Evolutionary conservation across 2,329 filamentous ascomycete species (phyloP), one percentile per base, ranked within the genome.

Genomic region (Salinomyces thailandicus): DNA sequence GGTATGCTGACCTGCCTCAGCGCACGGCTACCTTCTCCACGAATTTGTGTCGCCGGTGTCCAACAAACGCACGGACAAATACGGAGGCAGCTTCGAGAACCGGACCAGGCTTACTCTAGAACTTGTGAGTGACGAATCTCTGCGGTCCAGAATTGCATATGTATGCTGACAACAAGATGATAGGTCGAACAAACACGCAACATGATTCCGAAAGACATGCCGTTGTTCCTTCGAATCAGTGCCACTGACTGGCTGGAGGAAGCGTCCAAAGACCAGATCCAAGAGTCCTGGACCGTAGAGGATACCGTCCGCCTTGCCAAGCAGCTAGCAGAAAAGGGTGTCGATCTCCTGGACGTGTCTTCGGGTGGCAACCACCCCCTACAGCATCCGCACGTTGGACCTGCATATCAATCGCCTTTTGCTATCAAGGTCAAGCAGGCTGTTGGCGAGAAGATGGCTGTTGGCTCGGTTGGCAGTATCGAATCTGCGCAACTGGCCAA

Each of bases 261-360:
- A 41, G 67, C 71, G 33, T 63, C 64, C 1, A 64, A 66, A 20
- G 46, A 49, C 6, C 68, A 66, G 22, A 57, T 67, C 14, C 62
- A 67, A 8, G 71, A 77, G 46, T 75, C 71, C 49, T 91, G 84
- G 83, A 80, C 71, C 0, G 47, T 75, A 2, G 69, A 76, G 12
- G 71, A 89, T 37, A 77, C 75, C 0, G 66, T 75, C 18, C 65
- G 66, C 33, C 69, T 91, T 1, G 79, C 82, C 0, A 55, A 67
- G 54, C 64, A 80, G 7, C 71, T 95, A 1, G 81, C 83, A 0
- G 73, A 71, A 0, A 66, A 71, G 9, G 87, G 87, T 18, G 72
- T 94, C 29, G 87, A 95, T 56, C 65, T 93, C 12, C 69, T 94
- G 18, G 87, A 95, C 57, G 75, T 93, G 39, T 85, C 79, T 49